These are phyloP conservation scores for Microdochium trichocladiopsis DNA, from an alignment of 2,329 filamentous ascomycete species.

Conservation along the genomic window DNA sequence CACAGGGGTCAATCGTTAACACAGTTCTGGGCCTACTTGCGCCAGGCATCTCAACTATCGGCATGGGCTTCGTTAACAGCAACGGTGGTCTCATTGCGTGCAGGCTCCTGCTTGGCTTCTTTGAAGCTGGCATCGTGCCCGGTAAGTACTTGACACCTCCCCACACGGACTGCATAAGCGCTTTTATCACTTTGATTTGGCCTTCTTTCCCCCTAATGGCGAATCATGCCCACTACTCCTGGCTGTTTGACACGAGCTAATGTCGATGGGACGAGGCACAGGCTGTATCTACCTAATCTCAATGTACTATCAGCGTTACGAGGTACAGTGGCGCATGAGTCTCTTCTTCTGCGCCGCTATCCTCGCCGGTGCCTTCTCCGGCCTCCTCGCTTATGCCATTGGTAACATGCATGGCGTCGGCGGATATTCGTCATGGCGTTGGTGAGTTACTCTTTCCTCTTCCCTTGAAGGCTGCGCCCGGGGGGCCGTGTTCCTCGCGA, in stretches of 20 bases:
- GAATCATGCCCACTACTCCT: too few relatives aligned
- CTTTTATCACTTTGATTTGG: too few relatives aligned
- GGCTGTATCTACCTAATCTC: slow-evolving; percentile 23
- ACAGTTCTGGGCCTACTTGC: too few relatives aligned
- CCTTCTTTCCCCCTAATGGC: too few relatives aligned
- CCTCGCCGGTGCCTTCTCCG: slow-evolving; percentile 12
- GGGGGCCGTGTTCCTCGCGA: too few relatives aligned
- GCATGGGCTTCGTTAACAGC: slow-evolving; percentile 18
- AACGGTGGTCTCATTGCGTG: slow-evolving; percentile 15
- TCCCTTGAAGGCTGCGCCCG: too few relatives aligned
- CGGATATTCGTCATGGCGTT: slow-evolving; percentile 27
- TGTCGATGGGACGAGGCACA: too few relatives aligned
- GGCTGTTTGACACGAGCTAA: too few relatives aligned
- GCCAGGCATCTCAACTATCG: slow-evolving; percentile 23
- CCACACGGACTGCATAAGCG: too few relatives aligned
- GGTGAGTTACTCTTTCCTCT: too few relatives aligned
- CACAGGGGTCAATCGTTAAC: too few relatives aligned
- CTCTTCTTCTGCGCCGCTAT: slow-evolving; percentile 13
- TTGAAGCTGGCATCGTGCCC: slow-evolving; percentile 25
- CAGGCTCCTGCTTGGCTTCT: slow-evolving; percentile 24
- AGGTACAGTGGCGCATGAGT: slow-evolving; percentile 16
- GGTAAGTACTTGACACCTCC: too few relatives aligned
- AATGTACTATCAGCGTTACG: slow-evolving; percentile 24
- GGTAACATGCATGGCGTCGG: slow-evolving; percentile 26
- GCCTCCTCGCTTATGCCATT: slow-evolving; percentile 23